Evolutionary conservation across 1,284 basidiomycete genomes (phyloP), one percentile per base, ranked within the genome.

Genomic region (Exobasidium cylindrosporum): DNA sequence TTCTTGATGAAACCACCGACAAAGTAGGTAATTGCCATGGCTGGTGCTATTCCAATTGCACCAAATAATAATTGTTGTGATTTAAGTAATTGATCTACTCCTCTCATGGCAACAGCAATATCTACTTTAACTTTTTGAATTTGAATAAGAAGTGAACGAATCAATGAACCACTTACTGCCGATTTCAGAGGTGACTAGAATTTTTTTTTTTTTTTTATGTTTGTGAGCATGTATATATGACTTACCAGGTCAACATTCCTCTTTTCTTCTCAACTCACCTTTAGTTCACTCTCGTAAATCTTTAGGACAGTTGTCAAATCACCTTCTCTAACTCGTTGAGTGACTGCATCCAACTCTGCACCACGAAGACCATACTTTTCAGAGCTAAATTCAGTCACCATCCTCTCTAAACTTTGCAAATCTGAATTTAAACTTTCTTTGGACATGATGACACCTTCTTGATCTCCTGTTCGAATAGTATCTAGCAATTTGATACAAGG

Each of bases 101-200:
- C 88, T 58, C 87, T 82, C 74, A 97, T 83, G 29, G 91, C 86
- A 82, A 95, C 86, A 71, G 92, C 90, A 58, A 97, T 87, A 80
- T 98, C 95, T 62, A 92, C 92, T 84, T 97, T 97, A 62, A 93
- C 91, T 81, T 97, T 98, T 76, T 98, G 95, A 1, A 97, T 85
- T 79, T 97, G 95, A 59, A 98, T 90, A 62, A 98, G 87, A 32
- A 94, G 82, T 0, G 91, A 89, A 44, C 95, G 86, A 28, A 97
- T 83, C 13, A 98, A 84, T 13, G 88, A 89, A 3, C 95, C 95
- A 2, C 85, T 83, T 4, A 97, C 65, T 3, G 88, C 90, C 30
- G 90, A 92, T 70, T 86, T 88, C 61, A 97, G 76, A 0, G 95
- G 96, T 24, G 83, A 85, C 81, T 84, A 64, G 35, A n/a, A n/a